Conservation (phyloP, 495 filamentous ascomycete species). For the Wilcoxina mikolae region DNA sequence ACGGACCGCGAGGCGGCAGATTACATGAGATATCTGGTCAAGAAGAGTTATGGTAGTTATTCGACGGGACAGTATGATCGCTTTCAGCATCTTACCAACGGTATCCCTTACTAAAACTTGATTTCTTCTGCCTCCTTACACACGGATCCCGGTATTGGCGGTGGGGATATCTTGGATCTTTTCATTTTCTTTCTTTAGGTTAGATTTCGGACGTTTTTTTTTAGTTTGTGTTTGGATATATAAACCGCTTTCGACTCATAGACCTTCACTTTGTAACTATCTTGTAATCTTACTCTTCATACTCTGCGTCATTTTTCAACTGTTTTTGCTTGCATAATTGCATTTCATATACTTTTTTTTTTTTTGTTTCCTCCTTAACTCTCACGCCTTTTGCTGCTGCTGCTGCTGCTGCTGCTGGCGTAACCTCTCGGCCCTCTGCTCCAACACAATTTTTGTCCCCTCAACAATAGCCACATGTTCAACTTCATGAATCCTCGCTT, state of each 20-base stretch:
- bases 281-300: too few relatives aligned
- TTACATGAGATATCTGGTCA: constrained; percentile 74
- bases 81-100: constrained; percentile 93
- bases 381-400: too few relatives aligned
- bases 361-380: not conserved
- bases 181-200: not conserved
- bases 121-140: too few relatives aligned
- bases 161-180: not conserved
- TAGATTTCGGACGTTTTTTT: too few relatives aligned
- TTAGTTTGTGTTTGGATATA: too few relatives aligned
- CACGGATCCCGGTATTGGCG: not conserved
- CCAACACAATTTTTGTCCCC: constrained; percentile 45
- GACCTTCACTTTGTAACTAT: not conserved
- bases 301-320: too few relatives aligned
- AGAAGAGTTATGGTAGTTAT: constrained; percentile 74
- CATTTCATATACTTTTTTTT: too few relatives aligned
- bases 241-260: too few relatives aligned
- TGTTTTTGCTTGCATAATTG: too few relatives aligned
- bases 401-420: too few relatives aligned
- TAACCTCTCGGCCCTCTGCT: constrained; percentile 29
- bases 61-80: constrained; percentile 90
- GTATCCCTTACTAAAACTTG: constrained; percentile 63
- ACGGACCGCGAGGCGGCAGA: constrained; percentile 89
- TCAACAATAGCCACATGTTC: constrained; percentile 60
- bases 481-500: constrained; percentile 52